These are phyloP conservation scores for Priceomyces haplophilus DNA, from an alignment of 805 yeast genomes.

Conservation along the genomic window DNA sequence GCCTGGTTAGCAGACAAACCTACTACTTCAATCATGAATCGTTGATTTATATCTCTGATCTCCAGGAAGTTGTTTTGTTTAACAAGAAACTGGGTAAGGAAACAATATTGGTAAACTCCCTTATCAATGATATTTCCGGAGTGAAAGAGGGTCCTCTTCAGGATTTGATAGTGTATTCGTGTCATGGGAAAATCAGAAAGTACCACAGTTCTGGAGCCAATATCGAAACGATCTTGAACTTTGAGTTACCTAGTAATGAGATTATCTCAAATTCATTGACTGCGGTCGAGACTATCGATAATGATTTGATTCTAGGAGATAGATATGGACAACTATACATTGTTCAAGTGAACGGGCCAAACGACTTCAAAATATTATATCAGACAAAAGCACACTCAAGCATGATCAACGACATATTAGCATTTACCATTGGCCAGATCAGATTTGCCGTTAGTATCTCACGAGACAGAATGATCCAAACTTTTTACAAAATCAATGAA, in stretches of 20 bases:
- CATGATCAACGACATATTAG: conserved; percentile 43
- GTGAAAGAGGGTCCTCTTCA: conserved; percentile 30
- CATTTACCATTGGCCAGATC: conserved; percentile 25
- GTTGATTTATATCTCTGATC: conserved; percentile 32
- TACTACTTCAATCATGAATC: conserved; percentile 18
- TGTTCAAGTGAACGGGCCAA: conserved; percentile 15
- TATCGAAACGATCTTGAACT: conserved; percentile 9
- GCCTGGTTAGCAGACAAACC: background rate
- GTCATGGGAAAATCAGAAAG: conserved; percentile 36
- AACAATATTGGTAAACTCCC: conserved; percentile 28
- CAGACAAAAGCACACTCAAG: conserved; percentile 50
- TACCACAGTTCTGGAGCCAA: conserved; percentile 15
- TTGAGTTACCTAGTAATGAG: conserved; percentile 25
- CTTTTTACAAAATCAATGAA: conserved; percentile 31
- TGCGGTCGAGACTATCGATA: conserved; percentile 33
- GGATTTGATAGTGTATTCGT: conserved; percentile 40
- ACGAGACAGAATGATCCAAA: conserved; percentile 62
- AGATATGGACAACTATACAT: conserved; percentile 43
- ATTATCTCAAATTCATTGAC: conserved; percentile 40
- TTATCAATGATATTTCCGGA: conserved; percentile 39
- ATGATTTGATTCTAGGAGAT: conserved; percentile 45
- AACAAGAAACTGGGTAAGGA: conserved; percentile 14
- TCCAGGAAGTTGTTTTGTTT: conserved; percentile 34
- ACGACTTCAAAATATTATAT: conserved; percentile 14
- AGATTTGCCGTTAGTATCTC: conserved; percentile 47